phyloP scores from a whole-genome alignment of 2,329 filamentous ascomycete species.

The Hypocrella siamensis region DNA sequence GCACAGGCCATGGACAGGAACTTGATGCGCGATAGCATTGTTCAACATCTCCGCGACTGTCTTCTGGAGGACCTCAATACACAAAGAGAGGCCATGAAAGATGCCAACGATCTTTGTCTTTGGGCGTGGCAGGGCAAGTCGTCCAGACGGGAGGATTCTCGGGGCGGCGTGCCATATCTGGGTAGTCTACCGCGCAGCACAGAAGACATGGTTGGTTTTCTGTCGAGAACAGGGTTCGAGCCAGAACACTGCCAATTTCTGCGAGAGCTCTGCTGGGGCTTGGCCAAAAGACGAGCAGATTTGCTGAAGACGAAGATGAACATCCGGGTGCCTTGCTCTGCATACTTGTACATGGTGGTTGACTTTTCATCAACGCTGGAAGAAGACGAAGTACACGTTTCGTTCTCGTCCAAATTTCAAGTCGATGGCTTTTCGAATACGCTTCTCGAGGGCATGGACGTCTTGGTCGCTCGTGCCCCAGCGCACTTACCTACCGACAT shows the following conservation, averaged over 20 bases:
- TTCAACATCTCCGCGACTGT: slow-evolving; percentile 29
- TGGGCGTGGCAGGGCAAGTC: slow-evolving; percentile 33
- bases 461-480: slow-evolving; percentile 54
- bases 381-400: slow-evolving; percentile 51
- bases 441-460: slow-evolving; percentile 37
- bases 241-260: slow-evolving; percentile 31
- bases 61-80: slow-evolving; percentile 35
- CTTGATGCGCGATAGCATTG: slow-evolving; percentile 31
- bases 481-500: slow-evolving; percentile 58
- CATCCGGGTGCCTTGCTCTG: slow-evolving; percentile 44
- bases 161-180: slow-evolving; percentile 24
- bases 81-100: slow-evolving; percentile 32
- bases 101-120: slow-evolving; percentile 31
- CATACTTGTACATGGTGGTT: slow-evolving; percentile 49
- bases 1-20: slow-evolving; percentile 34
- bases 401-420: slow-evolving; percentile 52
- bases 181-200: slow-evolving; percentile 33
- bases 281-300: slow-evolving; percentile 37
- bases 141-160: slow-evolving; percentile 19
- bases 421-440: slow-evolving; percentile 35
- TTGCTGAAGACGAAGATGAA: slow-evolving; percentile 39
- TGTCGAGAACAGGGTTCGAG: slow-evolving; percentile 47
- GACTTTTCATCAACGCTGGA: slow-evolving; percentile 47
- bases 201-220: slow-evolving; percentile 34
- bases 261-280: slow-evolving; percentile 26